Percentiles rank a stretch among this genome's conserved stretches.
These are phyloP conservation scores for Xylariaceae sp. DNA, from an alignment of 2,329 filamentous ascomycete species.

Conservation along the genomic window DNA sequence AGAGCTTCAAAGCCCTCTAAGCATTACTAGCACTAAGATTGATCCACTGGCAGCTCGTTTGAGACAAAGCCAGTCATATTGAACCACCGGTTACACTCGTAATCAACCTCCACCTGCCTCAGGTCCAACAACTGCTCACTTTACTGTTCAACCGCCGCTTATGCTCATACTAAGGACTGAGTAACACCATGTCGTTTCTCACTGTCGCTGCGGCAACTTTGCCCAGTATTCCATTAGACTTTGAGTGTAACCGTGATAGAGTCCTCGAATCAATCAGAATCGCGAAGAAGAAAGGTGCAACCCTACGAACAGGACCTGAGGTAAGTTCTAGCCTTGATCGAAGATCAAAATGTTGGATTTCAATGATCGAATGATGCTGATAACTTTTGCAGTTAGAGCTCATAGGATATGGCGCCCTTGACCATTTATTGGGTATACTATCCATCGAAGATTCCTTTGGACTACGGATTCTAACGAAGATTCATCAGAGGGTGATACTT, in stretches of 20 bases:
- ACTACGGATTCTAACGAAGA: too few relatives aligned
- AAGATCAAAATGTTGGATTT: background rate
- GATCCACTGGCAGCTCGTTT: too few relatives aligned
- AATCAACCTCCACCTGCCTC: too few relatives aligned
- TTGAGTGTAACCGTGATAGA: slow-evolving; percentile 58
- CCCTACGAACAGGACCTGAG: slow-evolving; percentile 12
- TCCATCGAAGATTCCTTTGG: too few relatives aligned
- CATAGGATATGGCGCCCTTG: slow-evolving; percentile 7
- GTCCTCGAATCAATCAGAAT: slow-evolving; percentile 59
- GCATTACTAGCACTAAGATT: too few relatives aligned
- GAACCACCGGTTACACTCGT: too few relatives aligned
- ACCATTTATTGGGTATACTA: slow-evolving; percentile 9
- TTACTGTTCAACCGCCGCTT: too few relatives aligned
- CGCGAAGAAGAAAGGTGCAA: slow-evolving; percentile 45
- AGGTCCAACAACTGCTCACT: too few relatives aligned
- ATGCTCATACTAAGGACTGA: too few relatives aligned
- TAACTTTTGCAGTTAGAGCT: slow-evolving; percentile 6
- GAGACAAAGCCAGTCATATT: too few relatives aligned
- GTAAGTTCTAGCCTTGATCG: too few relatives aligned
- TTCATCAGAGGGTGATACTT: slow-evolving; percentile 13
- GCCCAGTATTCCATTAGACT: slow-evolving; percentile 50
- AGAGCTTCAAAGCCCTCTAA: background rate
- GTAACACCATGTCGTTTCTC: slow-evolving; percentile 27
- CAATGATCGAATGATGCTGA: background rate
- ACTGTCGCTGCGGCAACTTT: slow-evolving; percentile 35